Evolutionary conservation across 208 protist species (phyloP), one percentile per base, ranked within the genome.

Genomic region (Endotrypanum monterogeii): DNA sequence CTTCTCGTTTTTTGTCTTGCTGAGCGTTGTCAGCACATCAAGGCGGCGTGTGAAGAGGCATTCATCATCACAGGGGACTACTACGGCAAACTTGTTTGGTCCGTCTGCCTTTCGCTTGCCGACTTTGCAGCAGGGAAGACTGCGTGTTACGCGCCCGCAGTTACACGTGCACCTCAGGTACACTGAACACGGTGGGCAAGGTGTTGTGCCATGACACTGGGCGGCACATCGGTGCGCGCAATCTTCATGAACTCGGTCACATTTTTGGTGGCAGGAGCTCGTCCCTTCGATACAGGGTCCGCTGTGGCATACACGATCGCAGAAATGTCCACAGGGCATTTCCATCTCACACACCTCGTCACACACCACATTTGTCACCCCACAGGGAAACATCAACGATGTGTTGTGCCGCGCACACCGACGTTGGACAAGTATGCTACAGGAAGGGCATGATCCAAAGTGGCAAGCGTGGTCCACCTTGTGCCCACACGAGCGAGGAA

Each of bases 371-470:
- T 70, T 69, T 32, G 62, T 57, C 44, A 44, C 39, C 3, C 68
- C 74, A 32, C 89, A 93, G 7, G 78, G 78, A 32, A 79, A 67
- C 37, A 79, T 79, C 39, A 81, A 51, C 16, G 62, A 28, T 32
- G 73, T 66, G 74, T 93, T 85, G 46, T 85, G 85, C 12, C 91
- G 82, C 0, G 77, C 77, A 74, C 89, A 94, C 41, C 48, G 46
- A 52, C 75, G 71, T 54, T 60, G n/a, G 25, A 94, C 88, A 52
- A 70, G 82, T 58, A 71, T 70, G 57, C 60, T 58, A 68, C 91
- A 96, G 35, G 85, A 82, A 25, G 88, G 86, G 71, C 91, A 96
- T 35, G 88, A 83, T 52, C 87, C 91, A 66, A 84, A 91, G 79
- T 96, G 91, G 67, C 91, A 96, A n/a, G n/a, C 55, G 66, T 94